Conservation (phyloP, 805 yeast species). For the Candida chilensis region DNA sequence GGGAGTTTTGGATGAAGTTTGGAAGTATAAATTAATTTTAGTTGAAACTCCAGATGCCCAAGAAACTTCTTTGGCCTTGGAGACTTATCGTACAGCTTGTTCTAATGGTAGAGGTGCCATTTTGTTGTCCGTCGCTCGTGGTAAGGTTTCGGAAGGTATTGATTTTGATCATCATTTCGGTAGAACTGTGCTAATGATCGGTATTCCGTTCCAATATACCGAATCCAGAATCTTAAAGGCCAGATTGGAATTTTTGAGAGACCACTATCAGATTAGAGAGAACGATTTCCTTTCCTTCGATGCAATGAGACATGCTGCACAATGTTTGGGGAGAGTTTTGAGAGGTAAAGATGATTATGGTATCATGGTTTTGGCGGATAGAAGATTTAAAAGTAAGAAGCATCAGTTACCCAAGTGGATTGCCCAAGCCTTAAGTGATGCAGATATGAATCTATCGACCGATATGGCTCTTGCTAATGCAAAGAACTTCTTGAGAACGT, state of each 20-base stretch:
- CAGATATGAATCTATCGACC: slow-evolving; percentile 86
- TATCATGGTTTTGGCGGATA: slow-evolving; percentile 94
- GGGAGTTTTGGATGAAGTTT: slow-evolving; percentile 97
- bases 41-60: slow-evolving; percentile 99
- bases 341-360: slow-evolving; percentile 99
- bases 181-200: slow-evolving; percentile 95
- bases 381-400: slow-evolving; percentile 82
- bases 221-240: slow-evolving; percentile 95
- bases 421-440: slow-evolving; percentile 83
- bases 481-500: slow-evolving; percentile 79
- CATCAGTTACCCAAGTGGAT: slow-evolving; percentile 95
- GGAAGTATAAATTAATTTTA: slow-evolving; percentile 91
- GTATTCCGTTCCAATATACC: slow-evolving; percentile 98
- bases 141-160: slow-evolving; percentile 96
- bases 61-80: slow-evolving; percentile 92
- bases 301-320: slow-evolving; percentile 99
- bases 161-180: slow-evolving; percentile 99
- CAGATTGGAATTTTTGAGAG: slow-evolving; percentile 85
- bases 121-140: slow-evolving; percentile 94
- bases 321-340: slow-evolving; percentile 92
- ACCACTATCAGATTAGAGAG: slow-evolving; percentile 86
- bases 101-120: slow-evolving; percentile 98
- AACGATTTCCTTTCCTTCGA: slow-evolving; percentile 94
- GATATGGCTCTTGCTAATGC: slow-evolving; percentile 97
- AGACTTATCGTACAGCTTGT: slow-evolving; percentile 93